Evolutionary conservation across 2,329 filamentous ascomycete species (phyloP).

Genomic region (Rutstroemia sp.): DNA sequence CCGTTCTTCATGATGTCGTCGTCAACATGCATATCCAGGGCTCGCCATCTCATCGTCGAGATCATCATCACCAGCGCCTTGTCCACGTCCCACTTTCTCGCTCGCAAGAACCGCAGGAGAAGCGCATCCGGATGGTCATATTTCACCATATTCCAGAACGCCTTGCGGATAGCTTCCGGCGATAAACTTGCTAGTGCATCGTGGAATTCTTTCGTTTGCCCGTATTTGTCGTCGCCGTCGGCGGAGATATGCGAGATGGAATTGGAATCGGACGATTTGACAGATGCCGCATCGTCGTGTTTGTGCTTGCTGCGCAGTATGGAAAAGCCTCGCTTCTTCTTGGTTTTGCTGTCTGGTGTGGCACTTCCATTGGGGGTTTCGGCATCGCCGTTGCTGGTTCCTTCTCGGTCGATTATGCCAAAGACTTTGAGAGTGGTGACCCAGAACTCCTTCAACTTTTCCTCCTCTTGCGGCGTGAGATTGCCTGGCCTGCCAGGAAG

Average conservation of each 20-base stretch:
- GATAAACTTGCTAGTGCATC: slow-evolving; percentile 69
- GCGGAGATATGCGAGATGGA: slow-evolving; percentile 15
- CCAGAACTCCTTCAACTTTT: slow-evolving; percentile 87
- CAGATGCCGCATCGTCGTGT: slow-evolving; percentile 39
- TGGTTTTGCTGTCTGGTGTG: slow-evolving; percentile 45
- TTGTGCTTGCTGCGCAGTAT: slow-evolving; percentile 60
- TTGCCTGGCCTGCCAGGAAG: slow-evolving; percentile 74
- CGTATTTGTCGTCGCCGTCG: slow-evolving; percentile 77
- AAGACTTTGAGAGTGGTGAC: slow-evolving; percentile 66
- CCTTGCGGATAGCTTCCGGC: slow-evolving; percentile 69
- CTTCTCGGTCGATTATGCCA: slow-evolving; percentile 44
- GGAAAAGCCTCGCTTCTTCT: slow-evolving; percentile 61
- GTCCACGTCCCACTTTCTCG: slow-evolving; percentile 93
- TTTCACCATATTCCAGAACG: slow-evolving; percentile 93
- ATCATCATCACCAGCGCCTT: slow-evolving; percentile 91
- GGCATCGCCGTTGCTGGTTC: slow-evolving; percentile 21
- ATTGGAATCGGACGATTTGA: slow-evolving; percentile 26
- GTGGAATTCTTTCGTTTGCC: slow-evolving; percentile 78
- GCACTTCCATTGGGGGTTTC: slow-evolving; percentile 18
- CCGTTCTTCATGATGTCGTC: slow-evolving; percentile 76
- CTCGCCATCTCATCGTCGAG: slow-evolving; percentile 88
- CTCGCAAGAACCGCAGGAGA: slow-evolving; percentile 73
- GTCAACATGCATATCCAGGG: slow-evolving; percentile 78
- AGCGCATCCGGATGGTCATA: slow-evolving; percentile 88
- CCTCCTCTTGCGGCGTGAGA: slow-evolving; percentile 81